Evolutionary conservation across 345 rosid genomes (phyloP).

Genomic region (Sonneratia caseolaris): DNA sequence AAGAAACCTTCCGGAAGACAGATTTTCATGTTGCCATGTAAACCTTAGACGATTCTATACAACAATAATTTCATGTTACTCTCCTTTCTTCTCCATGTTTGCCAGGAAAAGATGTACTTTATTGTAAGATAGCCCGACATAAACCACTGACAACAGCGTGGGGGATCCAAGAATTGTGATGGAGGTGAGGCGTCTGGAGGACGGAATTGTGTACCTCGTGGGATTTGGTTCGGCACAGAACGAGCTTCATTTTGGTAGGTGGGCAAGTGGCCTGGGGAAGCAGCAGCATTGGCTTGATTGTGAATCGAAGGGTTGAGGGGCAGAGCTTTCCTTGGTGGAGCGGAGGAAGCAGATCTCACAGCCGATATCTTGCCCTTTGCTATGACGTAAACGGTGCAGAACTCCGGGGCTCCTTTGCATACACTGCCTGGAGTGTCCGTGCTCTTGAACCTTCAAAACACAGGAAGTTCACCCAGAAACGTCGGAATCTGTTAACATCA

Average conservation of each 20-base stretch:
- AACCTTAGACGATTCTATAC: too few species aligned
- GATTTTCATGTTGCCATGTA: too few species aligned
- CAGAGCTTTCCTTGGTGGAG: slow-evolving; percentile 20
- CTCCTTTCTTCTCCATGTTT: too few species aligned
- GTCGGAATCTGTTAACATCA: background rate
- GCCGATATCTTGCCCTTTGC: slow-evolving; percentile 56
- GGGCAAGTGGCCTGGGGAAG: too few species aligned
- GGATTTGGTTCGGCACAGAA: slow-evolving; percentile 6
- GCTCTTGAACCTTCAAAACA: slow-evolving; percentile 48
- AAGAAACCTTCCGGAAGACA: too few species aligned
- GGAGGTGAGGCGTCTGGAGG: too few species aligned
- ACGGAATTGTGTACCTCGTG: slow-evolving; percentile 12
- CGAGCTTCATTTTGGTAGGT: background rate
- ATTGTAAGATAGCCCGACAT: too few species aligned
- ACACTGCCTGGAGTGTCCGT: slow-evolving; percentile 47
- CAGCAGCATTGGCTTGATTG: background rate
- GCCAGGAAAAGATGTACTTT: too few species aligned
- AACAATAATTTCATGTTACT: too few species aligned
- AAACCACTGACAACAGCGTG: too few species aligned
- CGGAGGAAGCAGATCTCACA: slow-evolving; percentile 36
- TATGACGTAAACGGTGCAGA: slow-evolving; percentile 63
- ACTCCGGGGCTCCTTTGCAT: slow-evolving; percentile 51
- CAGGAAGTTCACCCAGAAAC: background rate
- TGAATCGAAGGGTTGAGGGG: background rate
- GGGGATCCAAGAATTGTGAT: too few species aligned